Conservation (phyloP, 169 alveolate genomes). For the Eimeria praecox region DNA sequence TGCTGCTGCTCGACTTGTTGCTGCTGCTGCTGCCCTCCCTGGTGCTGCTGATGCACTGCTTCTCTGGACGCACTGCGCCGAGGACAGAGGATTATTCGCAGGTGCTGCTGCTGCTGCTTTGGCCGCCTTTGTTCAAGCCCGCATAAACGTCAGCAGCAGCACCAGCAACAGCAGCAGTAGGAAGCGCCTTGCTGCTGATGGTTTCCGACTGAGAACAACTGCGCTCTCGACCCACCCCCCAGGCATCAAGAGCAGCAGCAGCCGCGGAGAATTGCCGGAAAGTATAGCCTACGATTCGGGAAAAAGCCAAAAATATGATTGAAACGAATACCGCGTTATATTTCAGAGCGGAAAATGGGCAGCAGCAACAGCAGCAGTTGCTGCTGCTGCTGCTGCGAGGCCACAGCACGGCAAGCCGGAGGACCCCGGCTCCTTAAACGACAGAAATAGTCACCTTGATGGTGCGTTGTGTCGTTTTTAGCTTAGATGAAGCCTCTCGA, state of each 20-base stretch:
- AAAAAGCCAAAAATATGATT: slow-evolving; percentile 23
- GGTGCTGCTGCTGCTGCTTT: slow-evolving; percentile 53
- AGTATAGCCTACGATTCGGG: neutral
- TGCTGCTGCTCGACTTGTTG: neutral
- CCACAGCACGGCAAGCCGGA: slow-evolving; percentile 64
- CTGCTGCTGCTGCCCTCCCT: neutral
- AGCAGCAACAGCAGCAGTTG: slow-evolving; percentile 68
- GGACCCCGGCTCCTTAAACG: slow-evolving; percentile 55
- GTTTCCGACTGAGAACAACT: slow-evolving; percentile 23
- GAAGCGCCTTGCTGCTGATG: slow-evolving; percentile 37
- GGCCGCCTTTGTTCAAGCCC: neutral
- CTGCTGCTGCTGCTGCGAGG: slow-evolving; percentile 72
- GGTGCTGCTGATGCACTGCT: slow-evolving; percentile 25
- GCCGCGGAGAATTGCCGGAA: slow-evolving; percentile 30
- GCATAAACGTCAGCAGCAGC: slow-evolving; percentile 10
- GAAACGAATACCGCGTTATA: slow-evolving; percentile 41
- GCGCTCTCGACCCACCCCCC: slow-evolving; percentile 67
- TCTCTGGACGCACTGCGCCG: slow-evolving; percentile 32
- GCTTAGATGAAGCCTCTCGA: slow-evolving; percentile 24
- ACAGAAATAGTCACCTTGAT: slow-evolving; percentile 58
- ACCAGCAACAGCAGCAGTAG: slow-evolving; percentile 50
- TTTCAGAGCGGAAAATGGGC: slow-evolving; percentile 53
- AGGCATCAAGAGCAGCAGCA: slow-evolving; percentile 35
- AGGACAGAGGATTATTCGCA: neutral
- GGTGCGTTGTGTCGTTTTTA: slow-evolving; percentile 53